These are phyloP conservation scores for Zasmidium cellare DNA, from an alignment of 2,329 filamentous ascomycete genomes.

Conservation along the genomic window DNA sequence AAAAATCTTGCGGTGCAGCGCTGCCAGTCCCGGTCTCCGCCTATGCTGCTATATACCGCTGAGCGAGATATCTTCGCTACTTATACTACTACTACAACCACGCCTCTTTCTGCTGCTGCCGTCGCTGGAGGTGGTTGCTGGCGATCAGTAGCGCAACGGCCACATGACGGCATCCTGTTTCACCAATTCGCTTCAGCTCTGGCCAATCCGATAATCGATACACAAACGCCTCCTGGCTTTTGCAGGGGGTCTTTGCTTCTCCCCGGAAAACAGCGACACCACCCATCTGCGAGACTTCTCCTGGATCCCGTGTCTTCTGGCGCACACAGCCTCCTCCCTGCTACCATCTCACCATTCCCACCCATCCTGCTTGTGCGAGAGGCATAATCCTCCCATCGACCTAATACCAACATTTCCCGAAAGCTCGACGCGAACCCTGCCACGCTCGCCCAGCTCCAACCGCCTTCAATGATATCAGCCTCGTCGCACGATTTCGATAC, in stretches of 20 bases:
- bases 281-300: background rate
- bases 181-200: background rate
- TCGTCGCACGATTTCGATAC: slow-evolving; percentile 25
- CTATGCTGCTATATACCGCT: background rate
- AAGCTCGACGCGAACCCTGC: background rate
- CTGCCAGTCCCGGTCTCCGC: background rate
- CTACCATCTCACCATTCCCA: background rate
- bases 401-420: background rate
- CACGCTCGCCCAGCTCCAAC: background rate
- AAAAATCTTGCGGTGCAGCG: background rate
- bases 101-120: background rate
- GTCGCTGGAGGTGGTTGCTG: background rate
- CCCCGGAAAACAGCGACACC: background rate
- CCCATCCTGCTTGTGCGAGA: background rate
- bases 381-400: background rate
- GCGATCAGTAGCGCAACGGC: slow-evolving; percentile 5
- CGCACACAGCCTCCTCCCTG: background rate
- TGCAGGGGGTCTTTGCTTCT: background rate
- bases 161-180: slow-evolving; percentile 6
- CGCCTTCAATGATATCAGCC: slow-evolving; percentile 37
- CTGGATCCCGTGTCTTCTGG: background rate
- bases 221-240: background rate
- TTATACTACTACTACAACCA: too few species aligned
- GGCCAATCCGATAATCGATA: slow-evolving; percentile 4
- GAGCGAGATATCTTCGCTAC: background rate